phyloP scores from a whole-genome alignment of 805 yeast species.

The Myxozyma kluyveri region DNA sequence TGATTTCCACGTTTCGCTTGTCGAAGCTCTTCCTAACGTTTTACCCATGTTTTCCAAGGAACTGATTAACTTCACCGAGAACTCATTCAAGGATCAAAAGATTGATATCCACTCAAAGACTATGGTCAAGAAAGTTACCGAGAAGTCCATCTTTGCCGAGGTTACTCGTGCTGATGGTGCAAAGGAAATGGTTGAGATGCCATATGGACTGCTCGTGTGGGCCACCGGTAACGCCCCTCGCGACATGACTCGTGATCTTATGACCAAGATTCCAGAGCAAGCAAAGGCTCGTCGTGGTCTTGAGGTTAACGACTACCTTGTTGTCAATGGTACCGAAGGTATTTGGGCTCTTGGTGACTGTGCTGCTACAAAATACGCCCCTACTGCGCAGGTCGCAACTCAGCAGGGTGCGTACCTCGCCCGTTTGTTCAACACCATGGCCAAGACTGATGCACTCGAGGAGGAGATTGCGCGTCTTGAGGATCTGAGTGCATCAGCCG shows the following conservation, averaged over 20 bases:
- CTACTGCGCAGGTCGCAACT: slow-evolving; percentile 96
- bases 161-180: slow-evolving; percentile 67
- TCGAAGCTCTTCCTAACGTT: slow-evolving; percentile 90
- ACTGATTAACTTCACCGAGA: slow-evolving; percentile 66
- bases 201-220: slow-evolving; percentile 94
- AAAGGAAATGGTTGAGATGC: slow-evolving; percentile 59
- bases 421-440: slow-evolving; percentile 50
- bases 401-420: slow-evolving; percentile 89
- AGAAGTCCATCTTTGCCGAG: slow-evolving; percentile 64
- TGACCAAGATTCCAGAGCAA: slow-evolving; percentile 63
- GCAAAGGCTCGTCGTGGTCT: slow-evolving; percentile 87
- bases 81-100: slow-evolving; percentile 63
- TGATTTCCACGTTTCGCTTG: slow-evolving; percentile 78
- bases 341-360: slow-evolving; percentile 94
- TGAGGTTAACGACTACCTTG: slow-evolving; percentile 75
- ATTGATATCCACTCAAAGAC: slow-evolving; percentile 78
- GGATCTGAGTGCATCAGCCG: slow-evolving; percentile 37
- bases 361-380: slow-evolving; percentile 82
- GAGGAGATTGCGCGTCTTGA: slow-evolving; percentile 43
- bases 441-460: slow-evolving; percentile 38
- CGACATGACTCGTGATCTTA: slow-evolving; percentile 63
- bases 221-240: slow-evolving; percentile 96
- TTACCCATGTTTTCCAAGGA: slow-evolving; percentile 51
- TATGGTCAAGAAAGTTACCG: slow-evolving; percentile 82
- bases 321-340: slow-evolving; percentile 77